A percentile compares a stretch with the other conserved stretches of the same genome.
phyloP scores from a whole-genome alignment of 331 rosid species.

The Pyracantha coccinea region DNA sequence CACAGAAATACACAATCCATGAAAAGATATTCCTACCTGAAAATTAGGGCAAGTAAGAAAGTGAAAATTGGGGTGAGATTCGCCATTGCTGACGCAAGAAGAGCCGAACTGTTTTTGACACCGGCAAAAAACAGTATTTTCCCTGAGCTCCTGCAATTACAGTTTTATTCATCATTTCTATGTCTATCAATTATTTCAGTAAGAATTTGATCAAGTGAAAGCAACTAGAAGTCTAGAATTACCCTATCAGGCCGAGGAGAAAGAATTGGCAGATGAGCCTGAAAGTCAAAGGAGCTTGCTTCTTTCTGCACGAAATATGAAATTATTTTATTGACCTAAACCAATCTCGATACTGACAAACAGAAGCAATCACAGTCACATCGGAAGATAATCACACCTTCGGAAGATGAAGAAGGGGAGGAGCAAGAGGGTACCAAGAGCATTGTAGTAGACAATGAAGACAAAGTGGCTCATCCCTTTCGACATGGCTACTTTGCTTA shows the following conservation, averaged over 20 bases:
- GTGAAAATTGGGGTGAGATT: constrained; percentile 13
- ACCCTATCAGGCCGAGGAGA: constrained; percentile 16
- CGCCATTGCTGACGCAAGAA: constrained; percentile 8
- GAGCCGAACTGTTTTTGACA: constrained; percentile 6
- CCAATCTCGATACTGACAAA: no score
- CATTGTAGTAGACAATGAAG: constrained; percentile 15
- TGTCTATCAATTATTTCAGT: background rate
- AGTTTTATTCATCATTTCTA: background rate
- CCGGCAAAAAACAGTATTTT: constrained; percentile 7
- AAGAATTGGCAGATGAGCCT: constrained; percentile 3
- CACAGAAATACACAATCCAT: no score
- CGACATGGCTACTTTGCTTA: constrained; percentile 13
- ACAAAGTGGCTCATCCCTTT: constrained; percentile 12
- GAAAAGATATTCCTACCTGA: background rate
- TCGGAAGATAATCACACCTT: background rate
- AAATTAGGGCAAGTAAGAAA: constrained; percentile 4
- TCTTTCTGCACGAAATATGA: background rate
- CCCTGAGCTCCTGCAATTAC: constrained; percentile 9
- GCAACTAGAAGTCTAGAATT: background rate
- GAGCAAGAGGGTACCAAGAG: constrained; percentile 9
- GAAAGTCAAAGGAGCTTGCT: constrained; percentile 3
- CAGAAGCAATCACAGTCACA: no score
- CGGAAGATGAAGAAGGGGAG: constrained; percentile 1
- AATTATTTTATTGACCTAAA: no score
- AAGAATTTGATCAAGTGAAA: background rate